Evolutionary conservation across 2,329 filamentous ascomycete species (phyloP).

Genomic region (Fusarium sp.): DNA sequence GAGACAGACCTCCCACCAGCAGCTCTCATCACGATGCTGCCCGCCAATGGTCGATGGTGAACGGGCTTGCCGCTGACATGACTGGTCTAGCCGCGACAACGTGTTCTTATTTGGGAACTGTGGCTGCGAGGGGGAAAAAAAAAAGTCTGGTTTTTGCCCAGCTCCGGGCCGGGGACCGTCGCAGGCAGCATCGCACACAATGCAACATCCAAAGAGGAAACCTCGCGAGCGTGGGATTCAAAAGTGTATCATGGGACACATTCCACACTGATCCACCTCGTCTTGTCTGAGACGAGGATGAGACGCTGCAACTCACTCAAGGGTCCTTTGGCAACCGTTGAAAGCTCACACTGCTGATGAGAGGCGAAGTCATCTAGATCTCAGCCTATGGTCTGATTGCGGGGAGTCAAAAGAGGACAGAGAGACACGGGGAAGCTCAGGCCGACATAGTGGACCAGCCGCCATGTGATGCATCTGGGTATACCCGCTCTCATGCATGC

Average conservation of each 20-base stretch:
- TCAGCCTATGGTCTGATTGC: slow-evolving; percentile 29
- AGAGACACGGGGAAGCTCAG: slow-evolving; percentile 33
- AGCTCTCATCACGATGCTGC: slow-evolving; percentile 24
- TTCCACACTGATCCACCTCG: slow-evolving; percentile 19
- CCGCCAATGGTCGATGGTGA: slow-evolving; percentile 22
- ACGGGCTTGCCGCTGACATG: slow-evolving; percentile 28
- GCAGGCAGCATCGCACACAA: background rate
- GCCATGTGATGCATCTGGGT: slow-evolving; percentile 34
- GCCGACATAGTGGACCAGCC: slow-evolving; percentile 21
- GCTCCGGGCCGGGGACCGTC: slow-evolving; percentile 24
- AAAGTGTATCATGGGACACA: slow-evolving; percentile 12
- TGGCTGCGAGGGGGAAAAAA: slow-evolving; percentile 17
- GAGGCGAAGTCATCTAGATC: slow-evolving; percentile 27
- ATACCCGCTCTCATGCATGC: slow-evolving; percentile 38
- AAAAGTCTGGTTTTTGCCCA: slow-evolving; percentile 16
- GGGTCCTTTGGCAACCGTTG: slow-evolving; percentile 9
- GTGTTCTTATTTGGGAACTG: slow-evolving; percentile 29
- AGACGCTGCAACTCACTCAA: slow-evolving; percentile 6
- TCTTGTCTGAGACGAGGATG: slow-evolving; percentile 7
- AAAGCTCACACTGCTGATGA: slow-evolving; percentile 14
- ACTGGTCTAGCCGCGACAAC: slow-evolving; percentile 24
- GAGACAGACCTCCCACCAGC: slow-evolving; percentile 41
- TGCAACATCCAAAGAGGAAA: slow-evolving; percentile 23
- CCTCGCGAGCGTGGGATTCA: slow-evolving; percentile 15
- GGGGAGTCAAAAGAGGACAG: slow-evolving; percentile 19